Percentiles rank a stretch among this genome's conserved stretches.
Conservation (phyloP, 345 rosid genomes). For the Ceriops tagal region DNA sequence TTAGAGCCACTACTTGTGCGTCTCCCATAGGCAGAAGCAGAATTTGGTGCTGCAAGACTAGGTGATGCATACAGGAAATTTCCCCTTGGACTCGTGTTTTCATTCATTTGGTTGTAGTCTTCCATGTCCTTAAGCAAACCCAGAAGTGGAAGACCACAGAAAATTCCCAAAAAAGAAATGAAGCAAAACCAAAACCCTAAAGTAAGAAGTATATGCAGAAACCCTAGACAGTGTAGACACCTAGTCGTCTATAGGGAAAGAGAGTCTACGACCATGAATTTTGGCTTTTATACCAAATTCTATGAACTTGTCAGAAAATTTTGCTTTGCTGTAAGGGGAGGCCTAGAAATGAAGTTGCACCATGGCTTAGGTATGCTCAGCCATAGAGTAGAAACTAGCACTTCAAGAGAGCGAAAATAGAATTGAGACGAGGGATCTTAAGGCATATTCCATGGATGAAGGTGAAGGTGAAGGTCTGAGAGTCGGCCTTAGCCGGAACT, state of each 20-base stretch:
- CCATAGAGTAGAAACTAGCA: conserved; percentile 10
- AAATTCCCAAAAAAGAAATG: conserved; percentile 15
- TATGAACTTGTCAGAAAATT: conserved; percentile 17
- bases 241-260: conserved; percentile 11
- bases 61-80: conserved; percentile 67
- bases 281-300: conserved; percentile 23
- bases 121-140: conserved; percentile 48
- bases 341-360: conserved; percentile 58
- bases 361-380: conserved; percentile 28
- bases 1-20: conserved; percentile 32
- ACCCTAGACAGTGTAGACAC: conserved; percentile 32
- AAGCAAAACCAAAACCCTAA: conserved; percentile 39
- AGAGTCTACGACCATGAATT: neutral
- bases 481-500: conserved; percentile 31
- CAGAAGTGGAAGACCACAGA: conserved; percentile 21
- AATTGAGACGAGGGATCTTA: conserved; percentile 6
- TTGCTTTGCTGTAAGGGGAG: conserved; percentile 19
- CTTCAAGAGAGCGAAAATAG: conserved; percentile 8
- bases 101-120: conserved; percentile 62
- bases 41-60: conserved; percentile 45
- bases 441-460: conserved; percentile 2
- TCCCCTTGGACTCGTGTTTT: conserved; percentile 48
- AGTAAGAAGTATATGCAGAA: conserved; percentile 21
- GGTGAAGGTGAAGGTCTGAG: conserved; percentile 6
- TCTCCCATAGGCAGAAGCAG: conserved; percentile 45